These are phyloP conservation scores for Irpex sp. DNA, from an alignment of 1,284 basidiomycete species.

Conservation along the genomic window DNA sequence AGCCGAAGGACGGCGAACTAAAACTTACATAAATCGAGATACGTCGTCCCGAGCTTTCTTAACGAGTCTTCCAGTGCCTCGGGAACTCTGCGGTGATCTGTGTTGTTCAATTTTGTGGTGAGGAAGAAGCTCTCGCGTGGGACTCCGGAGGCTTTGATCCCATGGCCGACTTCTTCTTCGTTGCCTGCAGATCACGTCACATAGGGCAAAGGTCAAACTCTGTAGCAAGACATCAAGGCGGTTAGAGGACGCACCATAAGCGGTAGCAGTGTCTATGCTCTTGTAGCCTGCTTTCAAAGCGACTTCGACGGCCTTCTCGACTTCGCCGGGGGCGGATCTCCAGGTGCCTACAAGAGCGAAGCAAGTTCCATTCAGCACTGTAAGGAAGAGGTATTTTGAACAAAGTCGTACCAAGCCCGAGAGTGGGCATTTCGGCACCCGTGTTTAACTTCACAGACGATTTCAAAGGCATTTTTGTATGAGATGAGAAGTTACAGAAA, in stretches of 20 bases:
- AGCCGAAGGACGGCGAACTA: conserved; percentile 14
- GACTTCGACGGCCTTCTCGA: conserved; percentile 66
- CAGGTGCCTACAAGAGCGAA: conserved; percentile 55
- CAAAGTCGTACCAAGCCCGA: conserved; percentile 61
- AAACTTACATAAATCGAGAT: conserved; percentile 71
- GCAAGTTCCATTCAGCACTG: no score
- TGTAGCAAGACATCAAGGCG: background rate
- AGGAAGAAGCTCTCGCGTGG: conserved; percentile 67
- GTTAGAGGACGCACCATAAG: conserved; percentile 27
- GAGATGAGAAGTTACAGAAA: background rate
- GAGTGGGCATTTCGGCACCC: conserved; percentile 68
- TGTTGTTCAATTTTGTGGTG: conserved; percentile 77
- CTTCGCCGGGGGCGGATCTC: conserved; percentile 65
- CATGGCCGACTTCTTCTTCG: conserved; percentile 73
- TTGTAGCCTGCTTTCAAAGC: conserved; percentile 75
- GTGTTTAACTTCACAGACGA: conserved; percentile 63
- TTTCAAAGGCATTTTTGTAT: conserved; percentile 21
- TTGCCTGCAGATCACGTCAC: conserved; percentile 35
- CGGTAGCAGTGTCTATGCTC: conserved; percentile 67
- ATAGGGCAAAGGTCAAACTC: background rate
- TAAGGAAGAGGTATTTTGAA: no score
- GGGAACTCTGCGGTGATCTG: conserved; percentile 58
- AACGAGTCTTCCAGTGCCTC: conserved; percentile 73
- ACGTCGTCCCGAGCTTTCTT: conserved; percentile 64
- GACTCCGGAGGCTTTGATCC: conserved; percentile 73